Conservation (phyloP, 1,139 yeast genomes). For the Pichia sp. region DNA sequence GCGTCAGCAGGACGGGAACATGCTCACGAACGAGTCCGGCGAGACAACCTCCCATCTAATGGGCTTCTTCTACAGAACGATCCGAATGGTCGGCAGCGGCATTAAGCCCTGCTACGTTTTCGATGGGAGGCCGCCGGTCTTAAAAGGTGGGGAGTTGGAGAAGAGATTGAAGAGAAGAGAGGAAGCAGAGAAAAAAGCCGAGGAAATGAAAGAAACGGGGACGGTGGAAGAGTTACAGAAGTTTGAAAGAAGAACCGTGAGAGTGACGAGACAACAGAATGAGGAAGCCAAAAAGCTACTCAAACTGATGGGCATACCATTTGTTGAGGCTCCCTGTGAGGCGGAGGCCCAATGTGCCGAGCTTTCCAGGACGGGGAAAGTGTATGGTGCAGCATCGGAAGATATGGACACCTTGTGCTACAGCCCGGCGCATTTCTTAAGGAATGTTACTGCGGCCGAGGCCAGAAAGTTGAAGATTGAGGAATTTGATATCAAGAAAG, state of each 20-base stretch:
- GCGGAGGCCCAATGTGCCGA: slow-evolving; percentile 99
- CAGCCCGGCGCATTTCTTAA: slow-evolving; percentile 72
- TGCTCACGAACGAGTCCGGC: slow-evolving; percentile 80
- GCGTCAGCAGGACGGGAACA: slow-evolving; percentile 95
- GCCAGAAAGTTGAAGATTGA: slow-evolving; percentile 90
- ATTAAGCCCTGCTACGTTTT: slow-evolving; percentile 94
- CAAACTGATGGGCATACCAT: slow-evolving; percentile 91
- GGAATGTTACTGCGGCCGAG: slow-evolving; percentile 92
- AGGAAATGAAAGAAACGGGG: slow-evolving; percentile 72
- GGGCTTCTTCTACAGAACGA: slow-evolving; percentile 93
- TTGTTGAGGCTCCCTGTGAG: slow-evolving; percentile 90
- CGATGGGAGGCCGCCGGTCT: slow-evolving; percentile 89
- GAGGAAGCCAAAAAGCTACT: slow-evolving; percentile 85
- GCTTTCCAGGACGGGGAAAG: slow-evolving; percentile 80
- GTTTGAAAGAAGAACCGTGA: slow-evolving; percentile 81
- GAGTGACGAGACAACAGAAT: slow-evolving; percentile 84
- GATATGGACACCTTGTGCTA: slow-evolving; percentile 98
- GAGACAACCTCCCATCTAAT: slow-evolving; percentile 93
- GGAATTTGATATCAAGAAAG: slow-evolving; percentile 67
- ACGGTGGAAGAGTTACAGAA: slow-evolving; percentile 71
- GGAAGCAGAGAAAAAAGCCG: slow-evolving; percentile 74
- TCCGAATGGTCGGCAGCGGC: slow-evolving; percentile 83
- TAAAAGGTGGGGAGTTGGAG: slow-evolving; percentile 90
- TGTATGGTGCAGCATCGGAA: slow-evolving; percentile 95
- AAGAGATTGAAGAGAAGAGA: slow-evolving; percentile 78